Evolutionary conservation across 306 rosid genomes (phyloP).

Genomic region (Sphenostylis stenocarpa): DNA sequence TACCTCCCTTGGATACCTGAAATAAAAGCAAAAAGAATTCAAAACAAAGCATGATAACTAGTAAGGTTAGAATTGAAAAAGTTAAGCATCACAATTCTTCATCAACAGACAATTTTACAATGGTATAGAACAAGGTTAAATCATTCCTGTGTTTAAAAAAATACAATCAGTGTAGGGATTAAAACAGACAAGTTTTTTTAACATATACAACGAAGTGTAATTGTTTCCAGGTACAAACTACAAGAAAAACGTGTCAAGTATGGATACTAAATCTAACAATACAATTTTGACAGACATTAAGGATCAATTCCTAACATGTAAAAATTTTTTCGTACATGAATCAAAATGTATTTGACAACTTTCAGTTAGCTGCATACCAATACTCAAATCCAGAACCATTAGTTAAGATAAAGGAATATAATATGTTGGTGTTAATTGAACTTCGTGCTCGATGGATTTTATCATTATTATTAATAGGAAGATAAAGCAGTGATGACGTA

Average conservation of each 20-base stretch:
- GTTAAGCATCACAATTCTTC: neutral
- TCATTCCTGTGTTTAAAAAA: neutral
- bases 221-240: neutral
- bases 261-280: no score
- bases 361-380: no score
- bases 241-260: neutral
- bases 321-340: no score
- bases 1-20: conserved; percentile 81
- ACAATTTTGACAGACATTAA: neutral
- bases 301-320: neutral
- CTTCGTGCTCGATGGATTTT: no score
- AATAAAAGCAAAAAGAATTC: neutral
- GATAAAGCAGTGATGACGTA: no score
- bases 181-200: neutral
- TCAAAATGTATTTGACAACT: no score
- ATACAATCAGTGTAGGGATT: neutral
- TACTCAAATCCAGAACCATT: no score
- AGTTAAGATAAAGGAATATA: no score
- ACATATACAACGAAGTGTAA: neutral
- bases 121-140: neutral
- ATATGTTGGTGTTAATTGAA: no score
- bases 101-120: neutral
- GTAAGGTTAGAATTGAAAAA: neutral
- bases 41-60: neutral
- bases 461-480: no score